These are phyloP conservation scores for Arachis stenosperma DNA, from an alignment of 306 rosid genomes.

Conservation along the genomic window DNA sequence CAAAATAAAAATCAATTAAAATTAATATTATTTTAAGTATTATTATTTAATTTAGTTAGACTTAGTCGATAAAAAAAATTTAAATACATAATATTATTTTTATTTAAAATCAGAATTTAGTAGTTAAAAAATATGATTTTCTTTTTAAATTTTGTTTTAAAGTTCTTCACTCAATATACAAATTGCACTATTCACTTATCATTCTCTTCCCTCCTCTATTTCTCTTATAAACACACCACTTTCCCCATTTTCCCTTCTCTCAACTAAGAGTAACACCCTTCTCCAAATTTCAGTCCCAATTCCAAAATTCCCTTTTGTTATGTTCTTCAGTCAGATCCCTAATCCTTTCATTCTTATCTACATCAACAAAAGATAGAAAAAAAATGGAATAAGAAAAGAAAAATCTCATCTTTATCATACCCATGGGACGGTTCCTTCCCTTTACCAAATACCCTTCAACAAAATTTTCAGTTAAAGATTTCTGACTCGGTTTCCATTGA, in stretches of 20 bases:
- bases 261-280: neutral
- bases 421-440: neutral
- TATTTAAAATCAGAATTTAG: too few relatives aligned
- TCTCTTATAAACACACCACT: neutral
- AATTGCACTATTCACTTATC: neutral
- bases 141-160: too few relatives aligned
- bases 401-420: slow-evolving; percentile 15
- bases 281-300: neutral
- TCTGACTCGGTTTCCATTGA: slow-evolving; percentile 23
- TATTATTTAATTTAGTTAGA: too few relatives aligned
- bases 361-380: neutral
- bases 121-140: too few relatives aligned
- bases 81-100: too few relatives aligned
- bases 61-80: too few relatives aligned
- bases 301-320: neutral
- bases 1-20: too few relatives aligned
- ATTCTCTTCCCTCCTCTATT: neutral
- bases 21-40: too few relatives aligned
- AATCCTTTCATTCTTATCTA: slow-evolving; percentile 7
- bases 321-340: neutral
- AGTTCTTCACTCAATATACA: too few relatives aligned
- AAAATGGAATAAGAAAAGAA: neutral
- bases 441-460: neutral
- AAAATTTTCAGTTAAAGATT: slow-evolving; percentile 34
- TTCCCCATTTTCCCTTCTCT: neutral